Base-by-base conservation (phyloP, 371 early-diverging fungal genomes). In the Paraphysoderma sedebokerense region DNA sequence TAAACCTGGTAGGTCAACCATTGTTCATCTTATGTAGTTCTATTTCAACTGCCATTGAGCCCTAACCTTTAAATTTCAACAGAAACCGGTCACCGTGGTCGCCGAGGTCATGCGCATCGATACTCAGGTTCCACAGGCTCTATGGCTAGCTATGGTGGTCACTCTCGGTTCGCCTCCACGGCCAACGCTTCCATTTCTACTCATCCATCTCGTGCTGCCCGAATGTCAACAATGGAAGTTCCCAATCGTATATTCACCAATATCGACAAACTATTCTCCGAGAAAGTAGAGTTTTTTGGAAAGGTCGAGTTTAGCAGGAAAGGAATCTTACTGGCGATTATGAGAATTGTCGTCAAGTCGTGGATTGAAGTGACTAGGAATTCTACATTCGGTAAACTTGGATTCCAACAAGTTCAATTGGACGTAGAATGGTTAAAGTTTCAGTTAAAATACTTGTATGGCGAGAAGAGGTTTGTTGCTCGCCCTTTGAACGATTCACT, bases 251-350 rank as follows among this genome's bases (percentile, higher is more conserved):
- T 79, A 58, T 54, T 78, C 55, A 70, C 60, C 40, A 72, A 74
- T 50, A 80, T 82, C 51, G 77, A 75, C 46, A 73, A 72, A 33
- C 57, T 82, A 26, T 82, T 82, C 58, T 68, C 74, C 23, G 83
- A 80, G 17, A 66, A 73, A 1, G 64, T 76, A 7, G 79, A 74
- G 48, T 67, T 72, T 24, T 79, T 71, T 52, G 57, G 76, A 24
- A 60, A 57, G 28, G 70, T 75, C 20, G 79, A 79, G 22, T 59
- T 74, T 52, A 63, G 61, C 34, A 53, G 75, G 20, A 51, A 48
- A 0, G 76, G 66, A 3, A 63, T 76, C 19, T 59, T 71, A 47
- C 58, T 53, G 28, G 70, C 67, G 0, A 52, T 78, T n/a, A 53
- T 74, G 28, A 55, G 69, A 39, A 68, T 77, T 17, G 47, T 77